Base-by-base conservation (phyloP, 2,329 filamentous ascomycete species). In the Podosphaera xanthii region DNA sequence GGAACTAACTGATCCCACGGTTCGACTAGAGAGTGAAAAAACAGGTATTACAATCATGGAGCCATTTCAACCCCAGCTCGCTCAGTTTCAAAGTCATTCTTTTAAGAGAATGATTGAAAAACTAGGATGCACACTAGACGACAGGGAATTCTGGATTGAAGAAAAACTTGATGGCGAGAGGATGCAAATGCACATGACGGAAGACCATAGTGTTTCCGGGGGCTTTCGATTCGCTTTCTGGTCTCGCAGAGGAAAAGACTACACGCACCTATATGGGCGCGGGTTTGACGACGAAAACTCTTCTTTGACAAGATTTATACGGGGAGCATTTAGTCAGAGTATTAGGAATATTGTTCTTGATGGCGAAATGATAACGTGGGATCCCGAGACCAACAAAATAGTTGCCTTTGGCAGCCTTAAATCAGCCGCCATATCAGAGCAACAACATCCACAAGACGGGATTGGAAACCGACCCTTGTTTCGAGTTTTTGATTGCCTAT, bases 361-460 rank as follows among this genome's bases (percentile, higher is more conserved):
- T 66, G 92, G 92, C 8, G 92, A 98, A 70, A 98, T 98, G 92
- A 89, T 98, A 60, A 95, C 90, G 0, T 98, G 92, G 92, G 88
- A 97, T 68, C 86, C 89, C 61, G 81, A 84, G 52, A 76, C 86
- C 57, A 86, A 95, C 71, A 85, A 85, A 59, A 86, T 92, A 58
- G 84, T 94, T 14, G 82, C 85, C 0, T 98, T 98, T 69, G 92
- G 92, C 6, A 94, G 87, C 0, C 76, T 98, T 56, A 98, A 98
- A 71, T 91, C 88, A 1, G 91, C 90, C 0, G 91, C 91, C 0
- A 71, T 94, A 38, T 77, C 83, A 0, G 86, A 91, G 66, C 83
- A 90, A 67, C 80, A 82, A 62, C 88, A 90, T 62, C 83, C 82
- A 0, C 83, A 79, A 60, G 75, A 77, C 61, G 72, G 71, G 31